phyloP scores from a whole-genome alignment of 2,329 filamentous ascomycete genomes.

The Orbilia ellipsospora region DNA sequence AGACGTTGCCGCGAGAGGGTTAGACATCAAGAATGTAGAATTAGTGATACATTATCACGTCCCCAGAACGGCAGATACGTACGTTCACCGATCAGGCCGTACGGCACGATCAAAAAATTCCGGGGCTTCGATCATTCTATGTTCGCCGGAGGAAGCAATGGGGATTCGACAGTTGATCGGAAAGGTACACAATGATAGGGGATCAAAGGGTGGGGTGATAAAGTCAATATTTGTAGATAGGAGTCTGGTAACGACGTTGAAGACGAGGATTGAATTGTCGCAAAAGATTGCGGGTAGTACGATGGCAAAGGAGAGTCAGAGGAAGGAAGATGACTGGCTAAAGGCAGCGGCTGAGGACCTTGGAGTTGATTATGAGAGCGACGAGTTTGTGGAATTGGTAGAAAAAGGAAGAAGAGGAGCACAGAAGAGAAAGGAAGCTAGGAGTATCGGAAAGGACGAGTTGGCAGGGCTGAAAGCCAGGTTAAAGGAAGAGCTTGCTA shows the following conservation, averaged over 20 bases:
- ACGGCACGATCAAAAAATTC: conserved; percentile 84
- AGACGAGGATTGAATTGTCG: conserved; percentile 80
- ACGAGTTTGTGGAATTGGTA: conserved; percentile 76
- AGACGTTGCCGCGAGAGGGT: conserved; percentile 89
- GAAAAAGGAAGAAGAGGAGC: conserved; percentile 75
- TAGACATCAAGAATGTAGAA: conserved; percentile 91
- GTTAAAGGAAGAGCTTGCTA: conserved; percentile 75
- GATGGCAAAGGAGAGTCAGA: conserved; percentile 87
- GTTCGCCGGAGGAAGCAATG: conserved; percentile 87
- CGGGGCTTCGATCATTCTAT: conserved; percentile 87
- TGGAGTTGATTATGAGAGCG: conserved; percentile 91
- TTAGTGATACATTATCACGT: conserved; percentile 95
- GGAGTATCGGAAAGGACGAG: conserved; percentile 75
- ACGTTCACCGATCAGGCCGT: conserved; percentile 93
- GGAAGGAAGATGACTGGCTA: conserved; percentile 85
- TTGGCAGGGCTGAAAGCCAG: conserved; percentile 76
- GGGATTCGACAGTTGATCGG: conserved; percentile 84
- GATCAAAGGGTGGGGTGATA: conserved; percentile 68
- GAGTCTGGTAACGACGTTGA: conserved; percentile 78
- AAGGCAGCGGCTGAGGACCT: conserved; percentile 87
- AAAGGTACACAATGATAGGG: conserved; percentile 78
- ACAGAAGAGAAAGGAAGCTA: conserved; percentile 57
- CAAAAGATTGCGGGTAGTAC: conserved; percentile 85
- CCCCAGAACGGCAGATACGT: conserved; percentile 88
- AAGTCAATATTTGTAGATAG: conserved; percentile 85